phyloP scores from a whole-genome alignment of 116 monocot genomes.

The Papilionanthe hybrid region DNA sequence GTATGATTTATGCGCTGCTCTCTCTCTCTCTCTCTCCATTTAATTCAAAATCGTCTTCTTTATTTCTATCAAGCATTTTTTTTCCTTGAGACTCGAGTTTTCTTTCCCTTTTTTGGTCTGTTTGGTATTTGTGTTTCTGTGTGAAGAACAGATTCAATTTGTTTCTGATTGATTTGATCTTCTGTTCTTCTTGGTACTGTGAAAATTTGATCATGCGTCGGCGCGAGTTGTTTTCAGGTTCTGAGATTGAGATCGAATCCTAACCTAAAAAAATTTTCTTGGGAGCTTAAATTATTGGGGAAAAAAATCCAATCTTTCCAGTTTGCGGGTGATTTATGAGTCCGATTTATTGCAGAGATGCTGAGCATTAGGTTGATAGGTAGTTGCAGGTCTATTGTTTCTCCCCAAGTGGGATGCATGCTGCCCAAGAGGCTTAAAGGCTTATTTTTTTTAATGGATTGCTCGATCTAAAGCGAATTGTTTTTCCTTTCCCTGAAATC shows the following conservation, averaged over 20 bases:
- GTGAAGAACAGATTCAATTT: background rate
- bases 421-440: too few species aligned
- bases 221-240: too few species aligned
- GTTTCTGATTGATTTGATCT: background rate
- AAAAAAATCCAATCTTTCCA: background rate
- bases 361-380: background rate
- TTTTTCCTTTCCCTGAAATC: background rate
- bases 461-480: background rate
- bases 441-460: background rate
- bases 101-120: background rate
- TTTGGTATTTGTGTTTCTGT: background rate
- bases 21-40: background rate
- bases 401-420: slow-evolving; percentile 1
- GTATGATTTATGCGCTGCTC: background rate
- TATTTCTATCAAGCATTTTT: slow-evolving; percentile 2
- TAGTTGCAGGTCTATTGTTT: background rate
- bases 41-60: background rate
- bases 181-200: background rate
- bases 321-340: background rate
- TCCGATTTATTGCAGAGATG: background rate
- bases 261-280: too few species aligned
- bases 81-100: background rate
- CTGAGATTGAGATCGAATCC: too few species aligned
- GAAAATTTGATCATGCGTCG: background rate
- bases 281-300: too few species aligned